Base-by-base conservation (phyloP, 164 flowering plant genomes). In the Tinospora cordifolia region DNA sequence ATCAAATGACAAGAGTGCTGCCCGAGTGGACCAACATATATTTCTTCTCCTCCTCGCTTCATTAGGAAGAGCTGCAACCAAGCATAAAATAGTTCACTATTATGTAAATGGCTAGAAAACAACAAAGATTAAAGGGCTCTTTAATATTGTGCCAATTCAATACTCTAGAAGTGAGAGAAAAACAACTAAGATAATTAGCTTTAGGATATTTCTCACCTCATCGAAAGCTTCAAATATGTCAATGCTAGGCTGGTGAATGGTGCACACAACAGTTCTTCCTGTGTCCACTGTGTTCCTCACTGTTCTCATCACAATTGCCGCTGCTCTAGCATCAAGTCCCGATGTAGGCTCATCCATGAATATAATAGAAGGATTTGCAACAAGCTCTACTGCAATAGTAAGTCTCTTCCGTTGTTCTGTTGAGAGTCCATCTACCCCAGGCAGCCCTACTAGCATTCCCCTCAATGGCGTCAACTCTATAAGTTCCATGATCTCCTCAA, bases 291-390 rank as follows among this genome's bases (percentile, higher is more conserved):
- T 83, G 71, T 79, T 83, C 71, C 88, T 77, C 10, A 85, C 88
- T 2, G 86, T 78, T 81, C 88, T 85, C 86, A 85, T 81, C 11
- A 85, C 88, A 75, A 83, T 82, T 3, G 86, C 84, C 0, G 88
- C 86, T 5, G 86, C 85, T 68, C 88, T 78, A 3, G 88, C 86
- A 79, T 85, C 88, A 14, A 85, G 81, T 19, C 88, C 88, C 21
- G 88, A 83, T 6, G 88, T 83, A 27, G 88, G 86, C 71, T 85
- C 89, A 63, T 86, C 89, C 87, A 86, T 82, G 76, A 84, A 86
- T 38, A 85, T 81, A 44, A 85, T 81, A 19, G 88, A 83, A 8
- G 88, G 88, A 51, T 85, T 85, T 6, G 88, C 83, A 2, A 85
- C 87, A 26, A 85, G 88, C 75, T 85, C 88, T n/a, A 85, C 85